phyloP scores from a whole-genome alignment of 2,329 filamentous ascomycete genomes.

The Microsporum ferrugineum region DNA sequence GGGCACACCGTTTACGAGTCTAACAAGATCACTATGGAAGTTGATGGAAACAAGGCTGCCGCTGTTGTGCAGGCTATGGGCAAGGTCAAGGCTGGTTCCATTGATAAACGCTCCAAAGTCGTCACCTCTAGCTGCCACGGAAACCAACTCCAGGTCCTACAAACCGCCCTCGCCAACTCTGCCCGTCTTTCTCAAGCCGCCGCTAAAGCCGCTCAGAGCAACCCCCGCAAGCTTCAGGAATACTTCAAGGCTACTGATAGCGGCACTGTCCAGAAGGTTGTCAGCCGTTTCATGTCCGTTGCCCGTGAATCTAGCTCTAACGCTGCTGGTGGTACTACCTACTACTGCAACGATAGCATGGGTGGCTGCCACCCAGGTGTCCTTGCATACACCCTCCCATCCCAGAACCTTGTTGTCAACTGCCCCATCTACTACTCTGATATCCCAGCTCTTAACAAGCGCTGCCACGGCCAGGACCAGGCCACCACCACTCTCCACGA shows the following conservation, averaged over 20 bases:
- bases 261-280: slow-evolving; percentile 39
- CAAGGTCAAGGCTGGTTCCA: not conserved
- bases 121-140: slow-evolving; percentile 44
- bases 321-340: slow-evolving; percentile 38
- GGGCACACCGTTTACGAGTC: slow-evolving; percentile 47
- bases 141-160: slow-evolving; percentile 34
- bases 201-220: slow-evolving; percentile 38
- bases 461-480: slow-evolving; percentile 55
- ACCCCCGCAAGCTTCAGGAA: slow-evolving; percentile 38
- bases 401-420: slow-evolving; percentile 47
- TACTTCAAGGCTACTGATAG: slow-evolving; percentile 52
- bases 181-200: slow-evolving; percentile 44
- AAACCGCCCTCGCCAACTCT: slow-evolving; percentile 42
- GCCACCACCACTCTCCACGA: slow-evolving; percentile 56
- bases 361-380: slow-evolving; percentile 42
- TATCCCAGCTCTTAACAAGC: slow-evolving; percentile 39
- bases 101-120: slow-evolving; percentile 13
- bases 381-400: slow-evolving; percentile 51
- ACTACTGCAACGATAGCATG: slow-evolving; percentile 51
- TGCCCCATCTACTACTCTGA: slow-evolving; percentile 46
- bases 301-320: slow-evolving; percentile 46
- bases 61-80: slow-evolving; percentile 39
- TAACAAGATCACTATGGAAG: slow-evolving; percentile 46
- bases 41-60: slow-evolving; percentile 47
- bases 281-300: slow-evolving; percentile 41